Percentiles rank a stretch among this genome's conserved stretches.
phyloP scores from a whole-genome alignment of 163 green algal species.

The Smithsoniella earleae region DNA sequence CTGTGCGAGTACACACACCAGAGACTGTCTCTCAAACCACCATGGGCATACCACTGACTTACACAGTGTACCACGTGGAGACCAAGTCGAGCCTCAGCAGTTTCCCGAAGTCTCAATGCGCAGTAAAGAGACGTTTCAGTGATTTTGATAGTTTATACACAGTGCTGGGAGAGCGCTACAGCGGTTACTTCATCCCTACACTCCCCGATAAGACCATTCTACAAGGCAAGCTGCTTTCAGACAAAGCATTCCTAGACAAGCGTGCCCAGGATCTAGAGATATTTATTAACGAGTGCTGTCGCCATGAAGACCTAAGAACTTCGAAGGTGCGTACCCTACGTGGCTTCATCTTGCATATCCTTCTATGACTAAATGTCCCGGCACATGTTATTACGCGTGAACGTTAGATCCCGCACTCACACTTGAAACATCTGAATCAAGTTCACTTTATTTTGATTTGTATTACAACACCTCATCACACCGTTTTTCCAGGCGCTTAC shows the following conservation, averaged over 20 bases:
- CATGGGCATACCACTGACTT: not conserved
- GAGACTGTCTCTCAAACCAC: constrained; percentile 10
- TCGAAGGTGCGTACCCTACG: not conserved
- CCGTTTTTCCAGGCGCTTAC: no score
- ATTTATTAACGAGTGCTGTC: constrained; percentile 6
- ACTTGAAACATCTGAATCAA: no score
- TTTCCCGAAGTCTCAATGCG: not conserved
- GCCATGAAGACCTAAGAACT: not conserved
- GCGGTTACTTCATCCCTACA: constrained; percentile 1
- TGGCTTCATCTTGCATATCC: not conserved
- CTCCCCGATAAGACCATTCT: not conserved
- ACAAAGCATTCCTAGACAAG: not conserved
- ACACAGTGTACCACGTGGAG: constrained; percentile 12
- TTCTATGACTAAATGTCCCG: no score
- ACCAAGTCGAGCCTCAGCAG: not conserved
- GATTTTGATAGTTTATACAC: constrained; percentile 3
- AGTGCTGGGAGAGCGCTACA: not conserved
- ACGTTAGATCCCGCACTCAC: no score
- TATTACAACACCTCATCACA: not conserved
- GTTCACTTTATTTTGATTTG: no score
- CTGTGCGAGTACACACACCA: constrained; percentile 2
- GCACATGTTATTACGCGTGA: no score
- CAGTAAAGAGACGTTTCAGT: not conserved
- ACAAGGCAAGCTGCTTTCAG: constrained; percentile 1
- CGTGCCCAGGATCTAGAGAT: not conserved